phyloP scores from a whole-genome alignment of 2,329 filamentous ascomycete species.

The Alternaria sp. region DNA sequence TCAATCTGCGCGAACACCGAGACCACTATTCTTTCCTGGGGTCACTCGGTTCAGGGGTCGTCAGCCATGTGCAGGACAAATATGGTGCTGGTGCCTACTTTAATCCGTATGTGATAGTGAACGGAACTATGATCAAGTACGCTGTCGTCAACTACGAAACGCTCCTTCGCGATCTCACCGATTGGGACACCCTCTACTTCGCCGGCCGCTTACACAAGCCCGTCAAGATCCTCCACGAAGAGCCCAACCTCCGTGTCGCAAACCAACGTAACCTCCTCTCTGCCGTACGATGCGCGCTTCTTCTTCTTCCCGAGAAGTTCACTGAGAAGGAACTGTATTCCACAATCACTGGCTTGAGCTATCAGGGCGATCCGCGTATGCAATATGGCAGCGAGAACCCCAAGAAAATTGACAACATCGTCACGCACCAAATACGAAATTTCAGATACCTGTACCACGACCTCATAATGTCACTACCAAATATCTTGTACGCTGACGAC shows the following conservation, averaged over 20 bases:
- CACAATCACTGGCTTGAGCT: conserved; percentile 91
- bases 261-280: conserved; percentile 97
- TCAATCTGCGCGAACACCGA: conserved; percentile 88
- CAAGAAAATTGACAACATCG: conserved; percentile 92
- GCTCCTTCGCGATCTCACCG: conserved; percentile 82
- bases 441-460: conserved; percentile 93
- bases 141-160: conserved; percentile 95
- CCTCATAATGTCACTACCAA: conserved; percentile 88
- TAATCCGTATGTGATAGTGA: conserved; percentile 93
- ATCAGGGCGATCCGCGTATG: conserved; percentile 98
- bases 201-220: conserved; percentile 96
- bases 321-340: conserved; percentile 88
- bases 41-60: conserved; percentile 82
- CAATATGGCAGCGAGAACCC: conserved; percentile 87
- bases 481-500: conserved; percentile 78
- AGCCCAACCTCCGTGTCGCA: conserved; percentile 88
- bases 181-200: conserved; percentile 96
- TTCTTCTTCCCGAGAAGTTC: conserved; percentile 84
- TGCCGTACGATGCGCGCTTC: conserved; percentile 85
- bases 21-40: conserved; percentile 92
- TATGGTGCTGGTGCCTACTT: conserved; percentile 97
- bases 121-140: conserved; percentile 97
- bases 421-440: conserved; percentile 87
- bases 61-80: conserved; percentile 84
- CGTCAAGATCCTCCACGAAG: conserved; percentile 95